Base-by-base conservation (phyloP, 75 land plant genomes). In the Pinus taeda region DNA sequence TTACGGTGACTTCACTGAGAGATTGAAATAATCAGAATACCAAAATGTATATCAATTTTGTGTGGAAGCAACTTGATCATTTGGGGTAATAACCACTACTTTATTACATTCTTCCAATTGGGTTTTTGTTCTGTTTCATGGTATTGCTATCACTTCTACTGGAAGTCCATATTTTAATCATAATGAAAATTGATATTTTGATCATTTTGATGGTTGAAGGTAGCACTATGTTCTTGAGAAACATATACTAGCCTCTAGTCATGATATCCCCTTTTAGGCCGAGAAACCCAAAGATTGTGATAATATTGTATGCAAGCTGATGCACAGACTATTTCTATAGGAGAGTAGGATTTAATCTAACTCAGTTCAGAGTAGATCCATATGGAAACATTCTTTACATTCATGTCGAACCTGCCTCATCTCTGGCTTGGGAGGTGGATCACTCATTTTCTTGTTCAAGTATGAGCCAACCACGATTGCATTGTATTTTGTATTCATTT, bases 281-380 rank as follows among this genome's bases (percentile, higher is more conserved):
- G 12, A 9, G 12, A 49, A 45, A 45, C 53, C 55, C 55, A 49
- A 13, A 45, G 55, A 49, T 49, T 9, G 55, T 49, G 11, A 2
- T 49, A 9, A 49, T 49, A 9, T 49, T 49, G 12, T 49, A 9
- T 9, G 55, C 55, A 49, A 49, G 55, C 55, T 49, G 55, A 49
- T 49, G 12, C 55, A 9, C 12, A 1, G 11, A 49, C 12, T 49
- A 9, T 49, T 49, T 76, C 18, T 84, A 70, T 86, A 97, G 98
- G 77, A 97, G 93, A 87, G 99, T 98, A 75, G 99, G 99, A 39
- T 97, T 97, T 85, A 95, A 97, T 83, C 99, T 98, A 66, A 87
- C 86, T 11, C 77, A 84, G 15, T 89, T 97, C 83, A 90, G 98
- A 29, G 90, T 97, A 15, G 99, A 97, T 69, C 81, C 86, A 6